Conservation (phyloP, 768 basidiomycete species). For the Exidia glandulosa region DNA sequence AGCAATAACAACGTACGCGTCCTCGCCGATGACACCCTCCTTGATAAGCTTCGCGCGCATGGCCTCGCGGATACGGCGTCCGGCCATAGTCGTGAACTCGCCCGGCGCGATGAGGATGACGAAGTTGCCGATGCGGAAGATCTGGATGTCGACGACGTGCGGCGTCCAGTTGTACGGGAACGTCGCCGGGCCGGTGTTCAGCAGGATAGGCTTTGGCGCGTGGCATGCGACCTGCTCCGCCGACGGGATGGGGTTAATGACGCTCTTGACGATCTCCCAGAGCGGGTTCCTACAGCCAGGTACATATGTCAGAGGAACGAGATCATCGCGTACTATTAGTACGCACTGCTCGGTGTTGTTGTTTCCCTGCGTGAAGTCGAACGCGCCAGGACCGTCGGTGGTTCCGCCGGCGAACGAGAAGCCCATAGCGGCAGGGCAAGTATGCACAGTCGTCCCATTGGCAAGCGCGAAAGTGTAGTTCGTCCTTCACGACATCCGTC, state of each 20-base stretch:
- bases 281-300: constrained; percentile 24
- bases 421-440: constrained; percentile 72
- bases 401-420: constrained; percentile 73
- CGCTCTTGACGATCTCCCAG: constrained; percentile 19
- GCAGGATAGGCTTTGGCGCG: constrained; percentile 63
- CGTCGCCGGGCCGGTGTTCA: constrained; percentile 51
- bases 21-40: constrained; percentile 46
- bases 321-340: background rate
- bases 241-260: constrained; percentile 53
- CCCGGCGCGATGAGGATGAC: constrained; percentile 69
- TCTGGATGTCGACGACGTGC: constrained; percentile 62
- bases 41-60: constrained; percentile 54
- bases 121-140: constrained; percentile 65
- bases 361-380: constrained; percentile 68
- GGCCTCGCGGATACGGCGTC: constrained; percentile 61
- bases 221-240: constrained; percentile 59
- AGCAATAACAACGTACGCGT: constrained; percentile 66
- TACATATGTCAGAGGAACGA: background rate
- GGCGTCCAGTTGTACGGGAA: constrained; percentile 67
- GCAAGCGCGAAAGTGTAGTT: constrained; percentile 51
- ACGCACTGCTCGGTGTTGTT: constrained; percentile 21
- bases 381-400: constrained; percentile 72
- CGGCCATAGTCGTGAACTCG: constrained; percentile 76
- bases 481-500: constrained; percentile 30
- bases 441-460: constrained; percentile 55